Conservation (phyloP, 805 yeast genomes). For the Schwanniomyces sp. region DNA sequence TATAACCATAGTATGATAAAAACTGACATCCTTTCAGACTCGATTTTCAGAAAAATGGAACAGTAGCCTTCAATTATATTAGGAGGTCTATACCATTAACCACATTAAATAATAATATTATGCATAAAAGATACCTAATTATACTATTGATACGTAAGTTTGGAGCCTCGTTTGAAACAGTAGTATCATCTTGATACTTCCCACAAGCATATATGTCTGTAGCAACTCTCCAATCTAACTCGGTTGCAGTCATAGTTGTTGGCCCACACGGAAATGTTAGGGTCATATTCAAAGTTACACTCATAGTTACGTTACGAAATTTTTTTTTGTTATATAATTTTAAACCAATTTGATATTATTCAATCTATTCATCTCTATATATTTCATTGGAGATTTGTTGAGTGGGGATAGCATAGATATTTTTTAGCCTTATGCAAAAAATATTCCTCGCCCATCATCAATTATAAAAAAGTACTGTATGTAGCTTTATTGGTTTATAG, state of each 20-base stretch:
- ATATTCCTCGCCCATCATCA: too few relatives aligned
- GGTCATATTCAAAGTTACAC: neutral
- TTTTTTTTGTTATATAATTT: too few relatives aligned
- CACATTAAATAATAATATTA: neutral
- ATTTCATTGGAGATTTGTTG: too few relatives aligned
- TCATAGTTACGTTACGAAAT: neutral
- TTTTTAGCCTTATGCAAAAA: too few relatives aligned
- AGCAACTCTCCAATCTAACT: neutral
- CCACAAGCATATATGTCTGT: neutral
- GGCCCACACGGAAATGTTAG: neutral
- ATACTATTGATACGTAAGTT: neutral
- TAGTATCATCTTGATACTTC: neutral
- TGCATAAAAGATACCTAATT: neutral
- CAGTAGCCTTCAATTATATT: neutral
- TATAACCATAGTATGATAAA: too few relatives aligned
- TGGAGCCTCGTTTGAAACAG: neutral
- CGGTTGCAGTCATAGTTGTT: neutral
- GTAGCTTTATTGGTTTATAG: too few relatives aligned
- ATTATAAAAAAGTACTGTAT: too few relatives aligned
- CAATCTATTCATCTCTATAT: too few relatives aligned
- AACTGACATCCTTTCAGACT: too few relatives aligned
- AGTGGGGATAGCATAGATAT: too few relatives aligned
- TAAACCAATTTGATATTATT: too few relatives aligned
- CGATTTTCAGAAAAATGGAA: constrained; percentile 12
- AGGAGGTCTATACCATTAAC: neutral